Conservation (phyloP, 495 filamentous ascomycete species). For the Penicillium egyptiacum region DNA sequence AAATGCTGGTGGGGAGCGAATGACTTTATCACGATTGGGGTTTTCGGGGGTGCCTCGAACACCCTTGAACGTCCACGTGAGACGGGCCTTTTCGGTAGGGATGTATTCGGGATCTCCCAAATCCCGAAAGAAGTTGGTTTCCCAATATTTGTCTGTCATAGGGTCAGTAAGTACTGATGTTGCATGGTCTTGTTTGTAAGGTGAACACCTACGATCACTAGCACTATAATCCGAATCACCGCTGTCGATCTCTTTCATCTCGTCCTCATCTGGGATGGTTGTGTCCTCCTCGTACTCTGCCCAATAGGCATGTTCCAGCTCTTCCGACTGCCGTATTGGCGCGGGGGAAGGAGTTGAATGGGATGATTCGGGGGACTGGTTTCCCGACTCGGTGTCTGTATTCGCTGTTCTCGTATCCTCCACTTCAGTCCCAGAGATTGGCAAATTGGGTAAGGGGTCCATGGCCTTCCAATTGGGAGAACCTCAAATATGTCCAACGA, state of each 20-base stretch:
- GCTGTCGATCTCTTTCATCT: conserved; percentile 58
- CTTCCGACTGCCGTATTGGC: conserved; percentile 9
- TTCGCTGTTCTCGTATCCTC: conserved; percentile 1
- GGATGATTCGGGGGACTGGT: conserved; percentile 12
- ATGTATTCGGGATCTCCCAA: conserved; percentile 62
- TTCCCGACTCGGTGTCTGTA: conserved; percentile 10
- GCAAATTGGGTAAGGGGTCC: conserved; percentile 21
- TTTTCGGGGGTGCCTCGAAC: conserved; percentile 62
- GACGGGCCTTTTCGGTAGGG: conserved; percentile 51
- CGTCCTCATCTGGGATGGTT: conserved; percentile 56
- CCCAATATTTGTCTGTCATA: conserved; percentile 56
- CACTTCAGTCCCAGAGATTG: conserved; percentile 3
- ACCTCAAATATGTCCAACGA: background rate
- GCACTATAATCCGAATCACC: conserved; percentile 52
- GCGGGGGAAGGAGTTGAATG: conserved; percentile 11
- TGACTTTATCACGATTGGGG: conserved; percentile 58
- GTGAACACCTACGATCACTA: conserved; percentile 48
- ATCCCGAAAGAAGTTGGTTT: conserved; percentile 54
- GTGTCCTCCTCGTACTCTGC: conserved; percentile 56
- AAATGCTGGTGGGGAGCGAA: conserved; percentile 58
- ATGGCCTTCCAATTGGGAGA: conserved; percentile 14
- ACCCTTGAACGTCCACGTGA: conserved; percentile 60
- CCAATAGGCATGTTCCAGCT: conserved; percentile 51
- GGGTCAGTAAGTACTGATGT: conserved; percentile 12
- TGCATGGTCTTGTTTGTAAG: background rate